Conservation (phyloP, 352 stramenopile species). For the Phytophthora niederhauseri region DNA sequence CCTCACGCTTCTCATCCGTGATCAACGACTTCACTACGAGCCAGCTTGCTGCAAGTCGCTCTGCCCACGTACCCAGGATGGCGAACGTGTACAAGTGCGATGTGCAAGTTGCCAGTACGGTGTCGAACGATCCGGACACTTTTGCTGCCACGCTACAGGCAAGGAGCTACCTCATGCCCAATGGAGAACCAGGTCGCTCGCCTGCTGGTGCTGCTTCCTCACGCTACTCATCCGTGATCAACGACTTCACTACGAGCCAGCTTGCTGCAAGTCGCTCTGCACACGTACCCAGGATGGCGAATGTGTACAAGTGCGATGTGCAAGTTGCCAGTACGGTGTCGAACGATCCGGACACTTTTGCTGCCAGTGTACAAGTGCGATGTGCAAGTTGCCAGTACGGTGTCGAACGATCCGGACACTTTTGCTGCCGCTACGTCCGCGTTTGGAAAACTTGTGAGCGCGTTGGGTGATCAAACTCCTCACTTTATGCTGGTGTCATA, state of each 20-base stretch:
- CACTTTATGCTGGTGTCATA: conserved; percentile 87
- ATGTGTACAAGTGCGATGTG: conserved; percentile 52
- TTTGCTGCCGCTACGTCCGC: conserved; percentile 55
- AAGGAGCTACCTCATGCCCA: conserved; percentile 56
- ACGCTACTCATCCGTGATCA: conserved; percentile 33
- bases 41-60: conserved; percentile 30
- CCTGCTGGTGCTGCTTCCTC: conserved; percentile 39
- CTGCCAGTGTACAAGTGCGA: conserved; percentile 51
- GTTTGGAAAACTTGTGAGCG: conserved; percentile 60
- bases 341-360: conserved; percentile 61
- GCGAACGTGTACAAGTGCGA: conserved; percentile 43
- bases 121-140: conserved; percentile 70
- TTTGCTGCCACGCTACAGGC: conserved; percentile 77
- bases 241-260: conserved; percentile 36
- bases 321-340: conserved; percentile 76
- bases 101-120: conserved; percentile 74
- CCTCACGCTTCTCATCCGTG: conserved; percentile 32
- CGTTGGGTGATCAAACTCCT: conserved; percentile 63
- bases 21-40: conserved; percentile 35
- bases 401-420: conserved; percentile 68
- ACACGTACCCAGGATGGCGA: conserved; percentile 24
- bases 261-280: conserved; percentile 29
- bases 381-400: conserved; percentile 74
- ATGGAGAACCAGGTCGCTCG: conserved; percentile 36
- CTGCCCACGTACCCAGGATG: conserved; percentile 26